Conservation (phyloP, 495 filamentous ascomycete genomes). For the Penicillium verhagenii region DNA sequence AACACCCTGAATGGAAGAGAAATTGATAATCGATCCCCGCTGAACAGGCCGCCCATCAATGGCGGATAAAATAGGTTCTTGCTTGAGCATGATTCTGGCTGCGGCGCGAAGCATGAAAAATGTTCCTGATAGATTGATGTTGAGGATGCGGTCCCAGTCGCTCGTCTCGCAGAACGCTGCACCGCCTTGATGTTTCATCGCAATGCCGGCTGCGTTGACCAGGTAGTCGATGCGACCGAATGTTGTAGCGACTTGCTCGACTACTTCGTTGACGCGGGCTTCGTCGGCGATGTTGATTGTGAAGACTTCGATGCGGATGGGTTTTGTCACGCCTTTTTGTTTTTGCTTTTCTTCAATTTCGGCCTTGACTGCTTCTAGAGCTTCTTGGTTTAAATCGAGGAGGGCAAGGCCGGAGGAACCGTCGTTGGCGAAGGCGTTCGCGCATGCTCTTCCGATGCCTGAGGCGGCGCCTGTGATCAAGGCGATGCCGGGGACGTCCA, state of each 20-base stretch:
- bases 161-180: slow-evolving; percentile 28
- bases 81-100: slow-evolving; percentile 38
- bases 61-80: slow-evolving; percentile 34
- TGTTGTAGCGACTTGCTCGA: slow-evolving; percentile 19
- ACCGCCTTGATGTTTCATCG: slow-evolving; percentile 32
- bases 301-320: slow-evolving; percentile 15
- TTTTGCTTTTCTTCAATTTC: slow-evolving; percentile 14
- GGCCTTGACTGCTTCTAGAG: slow-evolving; percentile 14
- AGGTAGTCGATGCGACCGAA: slow-evolving; percentile 47
- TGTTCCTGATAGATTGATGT: slow-evolving; percentile 41
- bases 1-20: slow-evolving; percentile 42
- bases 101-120: slow-evolving; percentile 44
- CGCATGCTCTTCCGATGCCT: slow-evolving; percentile 23
- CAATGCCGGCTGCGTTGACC: slow-evolving; percentile 43
- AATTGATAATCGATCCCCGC: slow-evolving; percentile 42
- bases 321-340: not conserved
- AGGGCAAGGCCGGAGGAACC: slow-evolving; percentile 20
- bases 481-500: slow-evolving; percentile 25
- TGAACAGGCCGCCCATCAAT: slow-evolving; percentile 24
- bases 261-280: slow-evolving; percentile 28
- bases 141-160: slow-evolving; percentile 41
- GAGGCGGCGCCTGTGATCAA: slow-evolving; percentile 24
- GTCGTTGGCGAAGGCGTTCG: slow-evolving; percentile 19
- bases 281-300: slow-evolving; percentile 34
- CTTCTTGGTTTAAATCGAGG: slow-evolving; percentile 16